These are phyloP conservation scores for Suillus bovinus DNA, from an alignment of 768 basidiomycete genomes.

Conservation along the genomic window DNA sequence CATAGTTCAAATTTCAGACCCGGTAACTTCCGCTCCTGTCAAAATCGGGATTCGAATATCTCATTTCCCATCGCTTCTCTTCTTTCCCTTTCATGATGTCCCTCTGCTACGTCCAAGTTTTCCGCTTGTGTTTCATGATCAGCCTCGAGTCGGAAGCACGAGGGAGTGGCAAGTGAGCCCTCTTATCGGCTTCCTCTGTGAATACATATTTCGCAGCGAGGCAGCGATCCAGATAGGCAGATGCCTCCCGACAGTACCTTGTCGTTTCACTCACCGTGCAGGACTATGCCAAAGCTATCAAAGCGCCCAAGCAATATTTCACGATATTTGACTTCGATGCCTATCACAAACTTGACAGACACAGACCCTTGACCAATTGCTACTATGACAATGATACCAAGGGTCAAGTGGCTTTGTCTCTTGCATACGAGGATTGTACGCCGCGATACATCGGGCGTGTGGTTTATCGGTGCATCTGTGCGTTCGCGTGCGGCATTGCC, in stretches of 20 bases:
- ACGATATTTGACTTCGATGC: background rate
- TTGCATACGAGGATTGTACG: conserved; percentile 9
- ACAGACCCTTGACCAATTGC: background rate
- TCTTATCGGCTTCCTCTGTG: conserved; percentile 15
- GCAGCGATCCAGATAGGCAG: conserved; percentile 12
- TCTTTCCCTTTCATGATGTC: conserved; percentile 3
- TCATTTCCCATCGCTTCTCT: background rate
- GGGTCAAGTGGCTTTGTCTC: conserved; percentile 12
- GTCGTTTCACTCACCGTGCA: conserved; percentile 6
- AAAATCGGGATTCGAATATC: conserved; percentile 1
- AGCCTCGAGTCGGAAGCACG: conserved; percentile 16
- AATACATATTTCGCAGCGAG: conserved; percentile 5
- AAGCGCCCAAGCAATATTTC: background rate
- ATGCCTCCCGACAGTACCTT: conserved; percentile 2
- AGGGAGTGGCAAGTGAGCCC: conserved; percentile 6
- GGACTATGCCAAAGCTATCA: background rate
- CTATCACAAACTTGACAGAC: conserved; percentile 4
- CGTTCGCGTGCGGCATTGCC: conserved; percentile 8
- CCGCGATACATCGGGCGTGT: background rate
- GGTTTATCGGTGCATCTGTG: conserved; percentile 12
- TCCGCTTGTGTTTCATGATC: conserved; percentile 1
- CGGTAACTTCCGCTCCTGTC: background rate
- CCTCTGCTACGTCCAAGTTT: background rate
- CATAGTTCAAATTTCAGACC: background rate
- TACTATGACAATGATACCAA: conserved; percentile 10